These are phyloP conservation scores for Trichoderma gracile DNA, from an alignment of 2,329 filamentous ascomycete species.

Conservation along the genomic window DNA sequence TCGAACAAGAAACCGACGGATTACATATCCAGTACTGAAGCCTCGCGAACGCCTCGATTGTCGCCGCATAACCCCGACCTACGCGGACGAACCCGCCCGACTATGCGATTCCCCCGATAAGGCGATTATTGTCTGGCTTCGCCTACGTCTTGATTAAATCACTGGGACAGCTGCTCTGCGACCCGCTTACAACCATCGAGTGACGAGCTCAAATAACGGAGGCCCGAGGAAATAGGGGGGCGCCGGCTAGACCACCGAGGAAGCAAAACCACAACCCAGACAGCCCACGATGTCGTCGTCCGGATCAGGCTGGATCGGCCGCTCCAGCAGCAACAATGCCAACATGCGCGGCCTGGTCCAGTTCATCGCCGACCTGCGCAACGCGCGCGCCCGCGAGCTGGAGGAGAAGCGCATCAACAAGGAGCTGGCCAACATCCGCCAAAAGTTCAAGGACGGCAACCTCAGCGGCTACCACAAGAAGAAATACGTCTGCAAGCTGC, in stretches of 20 bases:
- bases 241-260: neutral
- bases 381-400: constrained; percentile 89
- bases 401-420: constrained; percentile 99
- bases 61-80: constrained; percentile 31
- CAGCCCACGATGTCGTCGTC: constrained; percentile 54
- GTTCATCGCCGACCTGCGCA: constrained; percentile 95
- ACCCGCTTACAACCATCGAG: neutral
- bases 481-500: constrained; percentile 99
- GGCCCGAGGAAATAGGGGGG: constrained; percentile 4
- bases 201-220: neutral
- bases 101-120: constrained; percentile 39
- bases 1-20: constrained; percentile 6
- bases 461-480: constrained; percentile 98
- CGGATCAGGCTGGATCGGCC: constrained; percentile 64
- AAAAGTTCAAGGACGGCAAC: constrained; percentile 96
- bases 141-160: constrained; percentile 26
- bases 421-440: constrained; percentile 94
- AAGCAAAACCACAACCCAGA: neutral
- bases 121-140: constrained; percentile 30
- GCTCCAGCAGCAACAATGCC: constrained; percentile 63
- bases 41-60: constrained; percentile 32
- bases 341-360: constrained; percentile 87
- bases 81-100: constrained; percentile 32
- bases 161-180: constrained; percentile 12
- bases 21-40: constrained; percentile 14